phyloP scores from a whole-genome alignment of 1,284 basidiomycete species.

The Microbotryum silenes-acaulis region DNA sequence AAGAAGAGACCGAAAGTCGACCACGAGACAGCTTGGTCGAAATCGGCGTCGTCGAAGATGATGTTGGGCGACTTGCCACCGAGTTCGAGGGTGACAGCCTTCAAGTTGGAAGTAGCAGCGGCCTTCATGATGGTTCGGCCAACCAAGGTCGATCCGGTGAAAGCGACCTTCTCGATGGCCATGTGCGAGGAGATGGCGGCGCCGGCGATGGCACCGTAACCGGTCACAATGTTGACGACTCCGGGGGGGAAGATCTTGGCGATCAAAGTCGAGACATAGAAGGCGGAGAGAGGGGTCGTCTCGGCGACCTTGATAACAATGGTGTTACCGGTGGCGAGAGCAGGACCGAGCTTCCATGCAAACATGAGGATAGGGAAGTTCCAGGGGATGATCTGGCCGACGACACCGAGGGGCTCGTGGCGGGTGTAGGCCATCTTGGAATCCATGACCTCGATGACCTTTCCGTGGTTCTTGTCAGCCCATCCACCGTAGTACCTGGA shows the following conservation, averaged over 20 bases:
- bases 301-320: slow-evolving; percentile 66
- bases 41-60: slow-evolving; percentile 47
- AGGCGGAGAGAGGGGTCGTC: slow-evolving; percentile 74
- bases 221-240: slow-evolving; percentile 53
- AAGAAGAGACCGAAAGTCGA: slow-evolving; percentile 57
- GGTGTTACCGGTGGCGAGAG: slow-evolving; percentile 73
- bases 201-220: slow-evolving; percentile 73
- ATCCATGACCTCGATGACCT: slow-evolving; percentile 67
- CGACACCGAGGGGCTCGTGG: slow-evolving; percentile 92
- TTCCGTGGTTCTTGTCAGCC: slow-evolving; percentile 73
- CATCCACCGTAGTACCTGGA: slow-evolving; percentile 59
- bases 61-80: slow-evolving; percentile 82
- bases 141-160: slow-evolving; percentile 59
- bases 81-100: slow-evolving; percentile 86
- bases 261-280: slow-evolving; percentile 35
- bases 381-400: slow-evolving; percentile 63
- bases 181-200: slow-evolving; percentile 62
- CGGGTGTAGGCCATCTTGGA: slow-evolving; percentile 68
- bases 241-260: slow-evolving; percentile 82
- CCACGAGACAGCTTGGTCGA: slow-evolving; percentile 76
- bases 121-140: slow-evolving; percentile 79
- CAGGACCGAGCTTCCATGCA: slow-evolving; percentile 72
- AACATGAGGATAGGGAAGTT: slow-evolving; percentile 91
- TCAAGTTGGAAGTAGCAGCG: slow-evolving; percentile 74
- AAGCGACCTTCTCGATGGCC: slow-evolving; percentile 48